Conservation (phyloP, 495 filamentous ascomycete species). For the Podospora pseudopauciseta region DNA sequence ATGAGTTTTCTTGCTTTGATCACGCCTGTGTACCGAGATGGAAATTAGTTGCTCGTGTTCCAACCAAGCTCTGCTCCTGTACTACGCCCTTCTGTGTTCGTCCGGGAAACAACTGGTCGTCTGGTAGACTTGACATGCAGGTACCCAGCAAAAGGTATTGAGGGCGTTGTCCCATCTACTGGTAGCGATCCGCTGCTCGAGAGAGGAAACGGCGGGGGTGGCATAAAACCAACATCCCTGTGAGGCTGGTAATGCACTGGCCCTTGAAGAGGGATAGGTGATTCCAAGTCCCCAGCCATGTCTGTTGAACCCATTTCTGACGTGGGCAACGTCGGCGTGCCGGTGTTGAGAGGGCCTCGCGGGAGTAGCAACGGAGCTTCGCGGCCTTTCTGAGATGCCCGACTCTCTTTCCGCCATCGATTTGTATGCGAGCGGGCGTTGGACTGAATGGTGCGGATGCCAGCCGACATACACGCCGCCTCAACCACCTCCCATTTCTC, state of each 20-base stretch:
- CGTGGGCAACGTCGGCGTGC: background rate
- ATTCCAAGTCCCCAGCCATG: background rate
- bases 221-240: constrained; percentile 4
- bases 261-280: background rate
- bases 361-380: constrained; percentile 1
- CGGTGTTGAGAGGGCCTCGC: background rate
- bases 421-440: constrained; percentile 44
- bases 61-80: background rate
- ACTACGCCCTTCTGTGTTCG: background rate
- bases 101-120: background rate
- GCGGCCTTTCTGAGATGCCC: constrained; percentile 8
- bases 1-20: too few species aligned
- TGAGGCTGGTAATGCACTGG: background rate
- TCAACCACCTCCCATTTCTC: constrained; percentile 70
- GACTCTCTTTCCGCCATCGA: constrained; percentile 36
- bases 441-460: constrained; percentile 47
- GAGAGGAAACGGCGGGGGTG: constrained; percentile 16
- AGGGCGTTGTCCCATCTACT: background rate
- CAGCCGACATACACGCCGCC: constrained; percentile 47
- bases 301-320: background rate
- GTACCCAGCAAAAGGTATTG: constrained; percentile 11
- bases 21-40: too few species aligned
- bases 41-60: background rate
- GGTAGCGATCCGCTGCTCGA: background rate
- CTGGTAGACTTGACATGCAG: background rate